Base-by-base conservation (phyloP, 2,329 filamentous ascomycete genomes). In the Aspergillus fumigatus region DNA sequence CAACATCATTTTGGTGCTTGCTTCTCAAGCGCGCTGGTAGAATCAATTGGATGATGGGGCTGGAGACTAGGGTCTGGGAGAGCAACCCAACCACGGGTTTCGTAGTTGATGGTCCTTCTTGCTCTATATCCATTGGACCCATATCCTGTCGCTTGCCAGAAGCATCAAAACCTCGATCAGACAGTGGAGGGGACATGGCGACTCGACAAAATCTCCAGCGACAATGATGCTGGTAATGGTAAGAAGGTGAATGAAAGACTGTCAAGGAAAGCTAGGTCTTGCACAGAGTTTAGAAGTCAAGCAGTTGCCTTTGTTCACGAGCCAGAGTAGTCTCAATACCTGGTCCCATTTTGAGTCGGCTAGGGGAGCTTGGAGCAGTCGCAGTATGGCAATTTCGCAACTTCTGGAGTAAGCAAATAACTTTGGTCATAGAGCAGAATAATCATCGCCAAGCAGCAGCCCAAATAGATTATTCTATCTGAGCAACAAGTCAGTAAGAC, bases 21-120 rank as follows among this genome's bases (percentile, higher is more conserved):
- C 86, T 86, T 56, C 92, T 83, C 57, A 97, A 79, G 58, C 87
- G 84, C n/a, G 87, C 90, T 11, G 92, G 89, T 14, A 96, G 77
- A 47, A 97, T 88, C 78, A 84, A 88, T 67, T 88, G 87, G 55
- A 88, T 82, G 38, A 88, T 78, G 1, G 92, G 89, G 60, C 89
- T 95, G 53, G 86, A 83, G 51, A 93, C 79, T 29, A 96, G 71
- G 0, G 92, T 96, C 67, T 84, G 86, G 0, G 90, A 90, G 48
- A 97, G 79, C 32, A 97, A 69, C 3, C 91, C 94, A 58, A 87
- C 82, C 21, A 73, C 75, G 5, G 88, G 84, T 55, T 66, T 73
- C 29, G 48, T 32, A n/a, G 52, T 41, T 26, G 55, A 50, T 32
- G 51, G 38, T 4, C 48, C 40, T 29, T 54, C 51, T 35, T 45